Conservation (phyloP, 176 grass and related monocot genomes). For the Eragrostis curvula region DNA sequence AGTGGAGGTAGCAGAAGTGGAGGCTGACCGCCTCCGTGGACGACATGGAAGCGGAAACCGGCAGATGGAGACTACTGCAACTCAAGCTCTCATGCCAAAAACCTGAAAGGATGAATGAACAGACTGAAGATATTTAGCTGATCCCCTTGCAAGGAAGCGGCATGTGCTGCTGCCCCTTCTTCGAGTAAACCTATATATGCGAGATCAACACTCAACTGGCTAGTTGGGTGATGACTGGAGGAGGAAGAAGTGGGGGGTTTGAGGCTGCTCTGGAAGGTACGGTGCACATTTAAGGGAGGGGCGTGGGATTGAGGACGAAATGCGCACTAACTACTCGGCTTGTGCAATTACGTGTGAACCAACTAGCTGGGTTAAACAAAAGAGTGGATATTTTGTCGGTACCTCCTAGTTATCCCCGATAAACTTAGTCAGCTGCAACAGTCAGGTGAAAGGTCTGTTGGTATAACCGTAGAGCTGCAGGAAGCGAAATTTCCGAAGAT, state of each 20-base stretch:
- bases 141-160: background rate
- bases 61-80: background rate
- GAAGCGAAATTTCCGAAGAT: conserved; percentile 28
- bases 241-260: background rate
- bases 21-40: conserved; percentile 39
- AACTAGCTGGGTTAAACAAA: conserved; percentile 35
- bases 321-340: background rate
- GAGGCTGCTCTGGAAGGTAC: too few relatives aligned
- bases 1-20: conserved; percentile 84
- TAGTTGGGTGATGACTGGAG: too few relatives aligned
- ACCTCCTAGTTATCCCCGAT: background rate
- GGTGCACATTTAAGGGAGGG: background rate
- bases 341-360: conserved; percentile 34
- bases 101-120: background rate
- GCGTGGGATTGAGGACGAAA: background rate
- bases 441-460: background rate
- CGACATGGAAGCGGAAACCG: conserved; percentile 44
- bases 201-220: background rate
- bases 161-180: background rate
- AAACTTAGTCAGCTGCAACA: background rate
- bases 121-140: background rate
- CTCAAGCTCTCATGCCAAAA: background rate
- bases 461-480: conserved; percentile 4
- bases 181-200: background rate
- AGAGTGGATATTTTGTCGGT: background rate